Conservation (phyloP, 2,329 filamentous ascomycete genomes). For the Metarhizium guizhouense region DNA sequence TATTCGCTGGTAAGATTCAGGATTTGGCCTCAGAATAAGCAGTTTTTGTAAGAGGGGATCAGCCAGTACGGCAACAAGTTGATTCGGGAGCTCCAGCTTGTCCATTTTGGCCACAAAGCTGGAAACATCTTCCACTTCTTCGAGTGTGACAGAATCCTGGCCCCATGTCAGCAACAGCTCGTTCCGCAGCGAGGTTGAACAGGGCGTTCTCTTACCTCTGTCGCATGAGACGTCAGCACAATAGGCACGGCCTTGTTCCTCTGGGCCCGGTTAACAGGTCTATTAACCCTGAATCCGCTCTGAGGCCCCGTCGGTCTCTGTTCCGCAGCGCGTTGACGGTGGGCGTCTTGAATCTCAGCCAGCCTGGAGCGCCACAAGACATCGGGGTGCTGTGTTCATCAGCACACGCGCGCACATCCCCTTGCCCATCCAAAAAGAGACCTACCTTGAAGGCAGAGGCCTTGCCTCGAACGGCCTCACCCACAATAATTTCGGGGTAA, state of each 20-base stretch:
- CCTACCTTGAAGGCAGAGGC: slow-evolving; percentile 52
- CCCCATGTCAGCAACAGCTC: neutral
- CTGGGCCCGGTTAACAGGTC: slow-evolving; percentile 25
- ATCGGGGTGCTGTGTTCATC: slow-evolving; percentile 56
- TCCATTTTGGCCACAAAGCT: slow-evolving; percentile 66
- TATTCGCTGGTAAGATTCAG: slow-evolving; percentile 41
- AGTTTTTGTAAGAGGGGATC: slow-evolving; percentile 75
- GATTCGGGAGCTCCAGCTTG: slow-evolving; percentile 71
- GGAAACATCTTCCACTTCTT: slow-evolving; percentile 66
- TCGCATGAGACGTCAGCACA: slow-evolving; percentile 66
- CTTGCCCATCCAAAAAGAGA: neutral
- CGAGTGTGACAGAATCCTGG: slow-evolving; percentile 56
- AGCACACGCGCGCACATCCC: neutral
- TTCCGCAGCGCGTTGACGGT: slow-evolving; percentile 37
- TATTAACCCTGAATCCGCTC: slow-evolving; percentile 54
- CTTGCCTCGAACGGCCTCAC: slow-evolving; percentile 52
- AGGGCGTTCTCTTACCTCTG: slow-evolving; percentile 41
- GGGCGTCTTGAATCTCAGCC: slow-evolving; percentile 54
- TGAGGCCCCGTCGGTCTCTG: slow-evolving; percentile 25
- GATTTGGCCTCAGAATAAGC: slow-evolving; percentile 52
- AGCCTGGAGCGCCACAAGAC: slow-evolving; percentile 63
- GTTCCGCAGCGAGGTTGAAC: neutral
- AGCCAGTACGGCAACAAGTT: slow-evolving; percentile 66
- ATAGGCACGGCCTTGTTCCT: slow-evolving; percentile 46
- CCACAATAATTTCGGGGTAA: slow-evolving; percentile 80